phyloP scores from a whole-genome alignment of 106 monocot genomes.

The Vanilla planifolia region DNA sequence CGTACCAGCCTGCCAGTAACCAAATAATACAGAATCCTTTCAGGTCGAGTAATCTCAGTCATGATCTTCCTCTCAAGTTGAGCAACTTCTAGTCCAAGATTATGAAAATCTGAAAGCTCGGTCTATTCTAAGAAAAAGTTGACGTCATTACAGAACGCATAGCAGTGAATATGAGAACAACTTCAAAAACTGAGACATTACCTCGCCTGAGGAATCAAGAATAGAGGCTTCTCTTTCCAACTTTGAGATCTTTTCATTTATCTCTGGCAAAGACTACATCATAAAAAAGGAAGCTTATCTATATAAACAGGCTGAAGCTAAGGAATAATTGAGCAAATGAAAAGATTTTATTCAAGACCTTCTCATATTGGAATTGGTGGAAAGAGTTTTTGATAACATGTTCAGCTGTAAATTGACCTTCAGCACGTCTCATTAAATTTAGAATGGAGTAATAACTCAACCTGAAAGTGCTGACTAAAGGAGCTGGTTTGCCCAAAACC shows the following conservation, averaged over 20 bases:
- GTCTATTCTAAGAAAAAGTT: constrained; percentile 28
- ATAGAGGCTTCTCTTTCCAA: constrained; percentile 81
- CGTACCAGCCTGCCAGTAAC: constrained; percentile 90
- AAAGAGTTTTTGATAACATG: constrained; percentile 99
- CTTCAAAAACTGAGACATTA: constrained; percentile 17
- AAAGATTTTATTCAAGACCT: constrained; percentile 25
- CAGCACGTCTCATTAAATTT: constrained; percentile 92
- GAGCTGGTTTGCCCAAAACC: constrained; percentile 96
- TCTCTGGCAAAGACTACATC: constrained; percentile 71
- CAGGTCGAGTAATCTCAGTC: constrained; percentile 92
- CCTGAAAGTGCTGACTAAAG: constrained; percentile 96
- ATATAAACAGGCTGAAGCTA: background rate
- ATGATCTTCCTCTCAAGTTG: constrained; percentile 89
- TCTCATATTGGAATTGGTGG: constrained; percentile 99
- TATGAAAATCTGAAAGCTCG: constrained; percentile 87
- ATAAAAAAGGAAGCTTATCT: background rate
- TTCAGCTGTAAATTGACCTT: constrained; percentile 99
- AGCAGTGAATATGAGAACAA: background rate
- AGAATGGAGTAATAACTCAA: constrained; percentile 95
- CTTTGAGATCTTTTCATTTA: constrained; percentile 49
- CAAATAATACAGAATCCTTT: constrained; percentile 71
- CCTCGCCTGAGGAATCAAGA: constrained; percentile 93
- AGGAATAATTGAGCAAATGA: constrained; percentile 4
- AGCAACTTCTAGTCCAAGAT: constrained; percentile 67
- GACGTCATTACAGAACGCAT: background rate